phyloP scores from a whole-genome alignment of 805 yeast genomes.

The Vanderwaltozyma polyspora region DNA sequence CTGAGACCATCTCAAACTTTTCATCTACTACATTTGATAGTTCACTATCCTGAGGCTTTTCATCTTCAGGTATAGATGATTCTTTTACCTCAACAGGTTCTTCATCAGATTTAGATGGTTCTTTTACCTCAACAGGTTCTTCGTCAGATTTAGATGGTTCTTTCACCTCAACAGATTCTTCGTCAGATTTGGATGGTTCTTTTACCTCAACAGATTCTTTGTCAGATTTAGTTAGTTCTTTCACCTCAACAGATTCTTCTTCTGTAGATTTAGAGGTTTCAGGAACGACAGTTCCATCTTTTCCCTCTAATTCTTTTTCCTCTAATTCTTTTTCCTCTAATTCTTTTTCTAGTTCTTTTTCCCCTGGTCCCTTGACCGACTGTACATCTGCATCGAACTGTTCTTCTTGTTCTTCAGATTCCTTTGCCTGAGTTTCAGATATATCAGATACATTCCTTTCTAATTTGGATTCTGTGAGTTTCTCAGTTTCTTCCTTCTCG shows the following conservation, averaged over 20 bases:
- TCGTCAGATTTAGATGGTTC: conserved; percentile 2
- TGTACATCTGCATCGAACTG: too few relatives aligned
- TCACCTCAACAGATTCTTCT: conserved; percentile 2
- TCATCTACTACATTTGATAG: conserved; percentile 1
- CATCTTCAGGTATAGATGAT: neutral
- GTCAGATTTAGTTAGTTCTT: conserved; percentile 2
- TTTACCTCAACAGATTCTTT: neutral
- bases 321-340: too few relatives aligned
- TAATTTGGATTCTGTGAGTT: too few relatives aligned
- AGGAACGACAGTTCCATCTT: neutral
- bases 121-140: neutral
- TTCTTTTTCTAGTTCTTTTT: too few relatives aligned
- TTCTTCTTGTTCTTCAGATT: too few relatives aligned
- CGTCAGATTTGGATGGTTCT: neutral
- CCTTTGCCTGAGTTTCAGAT: too few relatives aligned
- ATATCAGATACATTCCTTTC: too few relatives aligned
- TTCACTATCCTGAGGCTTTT: conserved; percentile 5
- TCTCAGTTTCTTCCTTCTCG: too few relatives aligned
- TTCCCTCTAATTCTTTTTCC: too few relatives aligned
- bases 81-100: neutral
- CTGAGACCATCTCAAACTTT: neutral
- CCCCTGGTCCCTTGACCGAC: too few relatives aligned
- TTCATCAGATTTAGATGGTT: neutral
- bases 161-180: conserved; percentile 2
- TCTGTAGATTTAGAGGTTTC: neutral